phyloP scores from a whole-genome alignment of 257 asterid genomes.

The Solanum paucissectum region DNA sequence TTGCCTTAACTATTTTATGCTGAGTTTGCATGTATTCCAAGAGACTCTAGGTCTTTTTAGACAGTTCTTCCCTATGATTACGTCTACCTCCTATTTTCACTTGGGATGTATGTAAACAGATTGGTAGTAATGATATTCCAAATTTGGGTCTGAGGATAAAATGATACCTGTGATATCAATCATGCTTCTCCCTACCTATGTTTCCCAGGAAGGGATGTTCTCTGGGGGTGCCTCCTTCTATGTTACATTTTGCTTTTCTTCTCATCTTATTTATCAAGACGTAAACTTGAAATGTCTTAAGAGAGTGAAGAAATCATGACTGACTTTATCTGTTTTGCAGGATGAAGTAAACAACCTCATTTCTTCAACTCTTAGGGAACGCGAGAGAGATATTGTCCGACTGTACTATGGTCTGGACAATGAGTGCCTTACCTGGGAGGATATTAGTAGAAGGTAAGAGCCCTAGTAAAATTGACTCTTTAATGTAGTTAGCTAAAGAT shows the following conservation, averaged over 20 bases:
- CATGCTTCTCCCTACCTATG: not conserved
- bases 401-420: constrained; percentile 76
- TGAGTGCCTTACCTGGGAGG: constrained; percentile 97
- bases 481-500: not conserved
- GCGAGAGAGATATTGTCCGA: constrained; percentile 79
- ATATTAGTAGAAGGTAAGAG: constrained; percentile 74
- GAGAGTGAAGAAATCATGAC: not conserved
- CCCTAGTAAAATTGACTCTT: not conserved
- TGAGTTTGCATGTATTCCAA: not conserved
- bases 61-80: not conserved
- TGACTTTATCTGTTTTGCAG: constrained; percentile 26
- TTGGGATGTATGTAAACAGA: not conserved
- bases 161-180: not conserved
- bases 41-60: not conserved
- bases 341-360: constrained; percentile 80
- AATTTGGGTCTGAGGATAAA: not conserved
- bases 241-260: not conserved
- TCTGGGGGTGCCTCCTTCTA: not conserved
- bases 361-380: constrained; percentile 41
- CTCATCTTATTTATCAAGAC: not conserved
- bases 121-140: not conserved
- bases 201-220: not conserved
- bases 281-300: not conserved
- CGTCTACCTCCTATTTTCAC: not conserved
- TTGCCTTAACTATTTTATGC: not conserved